Evolutionary conservation across 164 flowering plant species (phyloP), one percentile per base, ranked within the genome.

Genomic region (Taxillus chinensis): DNA sequence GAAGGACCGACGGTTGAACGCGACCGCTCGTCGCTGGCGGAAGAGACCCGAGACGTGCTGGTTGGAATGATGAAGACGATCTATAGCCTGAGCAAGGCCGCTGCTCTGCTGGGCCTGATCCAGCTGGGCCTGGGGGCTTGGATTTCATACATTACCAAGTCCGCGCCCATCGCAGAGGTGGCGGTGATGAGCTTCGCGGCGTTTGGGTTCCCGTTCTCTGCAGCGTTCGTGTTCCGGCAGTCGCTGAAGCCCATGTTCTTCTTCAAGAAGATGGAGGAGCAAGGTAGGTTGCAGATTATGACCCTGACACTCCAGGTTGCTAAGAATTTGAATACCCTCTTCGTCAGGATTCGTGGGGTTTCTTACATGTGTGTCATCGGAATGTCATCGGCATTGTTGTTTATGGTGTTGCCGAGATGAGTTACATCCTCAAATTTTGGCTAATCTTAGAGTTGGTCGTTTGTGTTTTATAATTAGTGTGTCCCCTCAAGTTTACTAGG

Each of bases 231-330:
- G 74, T 46, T 92, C 71, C 61, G 92, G 64, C 74, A 71, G 38
- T 59, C 81, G 17, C 59, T 89, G 81, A 86, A 87, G 80, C 88
- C 86, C 0, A 87, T 87, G 82, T 62, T 64, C 38, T 89, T 92
- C 84, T 87, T 87, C 57, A 79, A 73, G 80, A 89, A 83, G 79
- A 87, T 92, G 98, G 96, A 92, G 81, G 91, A 86, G 67, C 75
- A 62, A 39, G 92, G 96, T 7, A 77, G 98, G 82, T 59, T 89
- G 75, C 98, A 92, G 83, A 81, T 92, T 64, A 62, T 89, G 59
- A 92, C 96, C 6, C 75, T 86, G 7, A 73, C 78, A 16, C 86
- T 92, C 48, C 98, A 92, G 77, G 62, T 80, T 64, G 81, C 82
- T 17, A 92, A 89, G 81, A 75, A 77, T 65, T 70, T 87, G 79